Base-by-base conservation (phyloP, 202 grass and related monocot genomes). In the Bolboschoenoplectus hybrid region DNA sequence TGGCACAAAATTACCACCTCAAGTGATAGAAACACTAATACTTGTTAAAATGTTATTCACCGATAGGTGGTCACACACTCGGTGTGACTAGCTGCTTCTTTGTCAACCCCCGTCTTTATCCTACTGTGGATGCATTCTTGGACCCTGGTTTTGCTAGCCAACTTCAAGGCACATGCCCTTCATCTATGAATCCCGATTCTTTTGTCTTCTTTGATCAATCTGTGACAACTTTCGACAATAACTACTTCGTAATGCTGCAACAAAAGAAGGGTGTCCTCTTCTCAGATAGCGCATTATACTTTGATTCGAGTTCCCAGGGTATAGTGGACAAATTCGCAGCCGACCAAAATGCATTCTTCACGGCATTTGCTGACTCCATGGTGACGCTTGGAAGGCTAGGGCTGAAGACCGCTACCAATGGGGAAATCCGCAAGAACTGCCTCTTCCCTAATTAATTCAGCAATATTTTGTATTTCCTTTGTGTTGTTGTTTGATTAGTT, bases 1-100 rank as follows among this genome's bases (percentile, higher is more conserved):
- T 52, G 50, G 9, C 10, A 52, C 50, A 52, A 52, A 44, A 44
- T 44, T 44, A 44, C 51, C 51, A 10, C 51, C 51, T 53, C 43
- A 10, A 13, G 26, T 26, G 12, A 56, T 56, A 13, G 11, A 11
- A 13, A 56, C 26, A 26, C 26, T 26, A 26, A 26, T 26, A 56
- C 12, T 56, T 20, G 7, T 63, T 8, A 63, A 64, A 3, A 51
- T 26, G 10, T 50, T 77, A 0, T 55, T 60, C 9, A 62, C 63
- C 3, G 1, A 51, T 10, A 83, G 81, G 81, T 6, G 94, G 85
- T 32, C 95, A 97, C 88, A 97, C 95, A 9, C 85, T 97, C 39
- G 95, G 95, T 36, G 92, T 92, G 62, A 62, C 91, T 19, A 92
- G 94, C 85, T 97, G 95, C 88, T 57, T 16, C 67, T 90, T 91